These are phyloP conservation scores for Elsinoe arachidis DNA, from an alignment of 2,329 filamentous ascomycete genomes.

Conservation along the genomic window DNA sequence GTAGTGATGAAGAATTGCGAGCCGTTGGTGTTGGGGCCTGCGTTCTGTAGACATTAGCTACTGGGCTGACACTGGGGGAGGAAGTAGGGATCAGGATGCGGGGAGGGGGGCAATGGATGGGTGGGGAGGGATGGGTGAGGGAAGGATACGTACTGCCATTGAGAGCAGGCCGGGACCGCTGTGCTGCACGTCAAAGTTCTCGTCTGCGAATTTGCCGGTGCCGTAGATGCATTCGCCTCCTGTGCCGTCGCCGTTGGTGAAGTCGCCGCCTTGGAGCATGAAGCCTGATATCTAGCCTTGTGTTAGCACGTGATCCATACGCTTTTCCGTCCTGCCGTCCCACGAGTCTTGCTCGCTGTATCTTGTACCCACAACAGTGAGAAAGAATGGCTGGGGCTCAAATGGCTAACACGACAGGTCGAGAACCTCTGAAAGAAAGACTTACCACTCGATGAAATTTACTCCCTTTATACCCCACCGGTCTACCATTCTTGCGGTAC, in stretches of 20 bases:
- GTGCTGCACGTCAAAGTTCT: slow-evolving; percentile 78
- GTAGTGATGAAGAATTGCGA: slow-evolving; percentile 98
- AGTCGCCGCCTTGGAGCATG: slow-evolving; percentile 97
- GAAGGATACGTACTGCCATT: slow-evolving; percentile 66
- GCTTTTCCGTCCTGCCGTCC: no score
- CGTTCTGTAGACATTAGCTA: slow-evolving; percentile 51
- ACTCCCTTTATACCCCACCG: slow-evolving; percentile 88
- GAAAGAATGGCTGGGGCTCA: no score
- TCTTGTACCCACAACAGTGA: no score
- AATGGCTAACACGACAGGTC: no score
- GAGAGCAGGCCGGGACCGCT: slow-evolving; percentile 71
- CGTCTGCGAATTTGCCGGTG: slow-evolving; percentile 73
- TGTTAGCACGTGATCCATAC: background rate
- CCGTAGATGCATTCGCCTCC: slow-evolving; percentile 78
- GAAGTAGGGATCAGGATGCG: no score
- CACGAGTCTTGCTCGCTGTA: no score
- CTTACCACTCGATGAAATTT: slow-evolving; percentile 89
- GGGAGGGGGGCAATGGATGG: background rate
- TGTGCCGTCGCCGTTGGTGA: slow-evolving; percentile 85
- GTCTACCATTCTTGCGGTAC: slow-evolving; percentile 67
- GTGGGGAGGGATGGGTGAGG: slow-evolving; percentile 11
- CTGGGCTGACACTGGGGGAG: no score
- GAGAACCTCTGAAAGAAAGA: slow-evolving; percentile 18
- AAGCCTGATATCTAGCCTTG: slow-evolving; percentile 77
- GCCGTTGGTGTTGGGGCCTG: slow-evolving; percentile 85